A percentile compares a stretch with the other conserved stretches of the same genome.
These are phyloP conservation scores for Lepidium aucheri DNA, from an alignment of 345 rosid genomes.

Conservation along the genomic window DNA sequence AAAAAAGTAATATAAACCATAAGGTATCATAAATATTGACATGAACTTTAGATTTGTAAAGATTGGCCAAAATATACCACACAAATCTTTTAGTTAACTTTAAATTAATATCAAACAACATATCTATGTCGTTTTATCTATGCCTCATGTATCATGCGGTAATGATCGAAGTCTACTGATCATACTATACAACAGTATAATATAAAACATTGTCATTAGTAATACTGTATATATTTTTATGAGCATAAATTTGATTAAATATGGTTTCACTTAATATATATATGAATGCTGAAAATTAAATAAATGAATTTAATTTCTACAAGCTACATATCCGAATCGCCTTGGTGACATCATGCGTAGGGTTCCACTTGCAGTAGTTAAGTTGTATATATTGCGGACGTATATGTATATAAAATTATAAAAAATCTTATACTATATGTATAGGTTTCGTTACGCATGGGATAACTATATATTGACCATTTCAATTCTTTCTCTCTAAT, in stretches of 20 bases:
- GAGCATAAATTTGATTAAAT: not conserved
- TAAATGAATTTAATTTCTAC: constrained; percentile 6
- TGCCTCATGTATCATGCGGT: not conserved
- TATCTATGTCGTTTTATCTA: not conserved
- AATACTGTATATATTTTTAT: not conserved
- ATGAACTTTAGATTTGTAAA: too few relatives aligned
- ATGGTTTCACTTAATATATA: not conserved
- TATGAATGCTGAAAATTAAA: not conserved
- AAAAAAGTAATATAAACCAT: not conserved
- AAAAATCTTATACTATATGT: not conserved
- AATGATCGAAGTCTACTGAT: not conserved
- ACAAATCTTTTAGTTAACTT: not conserved
- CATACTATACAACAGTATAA: not conserved
- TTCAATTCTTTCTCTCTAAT: constrained; percentile 1
- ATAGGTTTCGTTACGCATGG: constrained; percentile 8
- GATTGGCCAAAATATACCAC: not conserved
- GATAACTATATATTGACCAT: constrained; percentile 12
- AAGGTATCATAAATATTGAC: not conserved
- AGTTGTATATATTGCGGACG: not conserved
- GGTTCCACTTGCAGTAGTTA: constrained; percentile 13
- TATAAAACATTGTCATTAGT: not conserved
- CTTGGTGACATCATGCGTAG: constrained; percentile 11
- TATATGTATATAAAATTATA: not conserved
- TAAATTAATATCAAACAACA: not conserved
- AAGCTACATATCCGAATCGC: constrained; percentile 10